Evolutionary conservation across 2,329 filamentous ascomycete species (phyloP).

Genomic region (Neonectria hederae): DNA sequence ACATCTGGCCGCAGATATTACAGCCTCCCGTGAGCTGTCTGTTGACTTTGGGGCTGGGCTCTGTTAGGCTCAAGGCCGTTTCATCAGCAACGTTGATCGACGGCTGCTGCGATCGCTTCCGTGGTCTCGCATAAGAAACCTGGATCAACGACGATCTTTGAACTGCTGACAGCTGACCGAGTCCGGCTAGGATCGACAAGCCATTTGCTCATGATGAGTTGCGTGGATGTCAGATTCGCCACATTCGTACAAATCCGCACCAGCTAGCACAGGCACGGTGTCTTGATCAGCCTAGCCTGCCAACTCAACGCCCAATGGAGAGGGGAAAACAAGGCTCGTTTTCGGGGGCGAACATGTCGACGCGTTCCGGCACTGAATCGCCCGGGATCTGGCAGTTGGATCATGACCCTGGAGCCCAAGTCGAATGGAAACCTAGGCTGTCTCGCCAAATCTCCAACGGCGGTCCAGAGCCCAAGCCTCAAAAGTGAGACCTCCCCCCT

Average conservation of each 20-base stretch:
- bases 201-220: constrained; percentile 28
- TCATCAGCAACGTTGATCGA: constrained; percentile 7
- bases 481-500: constrained; percentile 16
- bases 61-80: constrained; percentile 8
- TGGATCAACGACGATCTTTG: constrained; percentile 14
- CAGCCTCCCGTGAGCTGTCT: neutral
- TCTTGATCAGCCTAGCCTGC: constrained; percentile 1
- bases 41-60: neutral
- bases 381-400: neutral
- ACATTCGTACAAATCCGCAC: constrained; percentile 36
- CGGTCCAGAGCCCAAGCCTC: constrained; percentile 12
- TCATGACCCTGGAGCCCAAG: neutral
- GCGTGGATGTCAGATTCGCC: constrained; percentile 31
- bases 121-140: constrained; percentile 9
- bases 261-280: constrained; percentile 14
- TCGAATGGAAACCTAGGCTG: neutral
- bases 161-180: constrained; percentile 30
- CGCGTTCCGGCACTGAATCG: constrained; percentile 7
- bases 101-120: constrained; percentile 7
- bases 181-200: constrained; percentile 37
- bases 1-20: neutral
- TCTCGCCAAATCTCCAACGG: constrained; percentile 18
- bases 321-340: neutral
- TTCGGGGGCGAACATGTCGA: constrained; percentile 9
- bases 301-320: neutral